Conservation (phyloP, 331 rosid species). For the Pyracantha coccinea region DNA sequence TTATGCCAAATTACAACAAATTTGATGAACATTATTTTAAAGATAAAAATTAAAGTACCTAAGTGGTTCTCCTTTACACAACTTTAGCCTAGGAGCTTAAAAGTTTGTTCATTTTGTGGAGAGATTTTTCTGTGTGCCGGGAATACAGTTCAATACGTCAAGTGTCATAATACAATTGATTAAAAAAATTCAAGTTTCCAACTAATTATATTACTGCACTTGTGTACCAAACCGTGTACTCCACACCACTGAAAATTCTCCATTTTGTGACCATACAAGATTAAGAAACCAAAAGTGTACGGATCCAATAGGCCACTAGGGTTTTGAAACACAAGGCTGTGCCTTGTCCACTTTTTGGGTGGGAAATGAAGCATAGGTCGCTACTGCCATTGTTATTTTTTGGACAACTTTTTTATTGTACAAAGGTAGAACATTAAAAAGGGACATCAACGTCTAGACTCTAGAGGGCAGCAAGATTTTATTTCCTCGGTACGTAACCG, state of each 20-base stretch:
- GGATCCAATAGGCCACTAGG: slow-evolving; percentile 55
- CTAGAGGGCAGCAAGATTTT: slow-evolving; percentile 6
- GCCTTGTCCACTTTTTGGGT: slow-evolving; percentile 34
- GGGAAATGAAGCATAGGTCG: slow-evolving; percentile 38
- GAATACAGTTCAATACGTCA: no score
- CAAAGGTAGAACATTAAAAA: slow-evolving; percentile 24
- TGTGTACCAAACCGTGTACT: no score
- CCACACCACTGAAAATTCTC: no score
- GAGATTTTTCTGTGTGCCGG: no score
- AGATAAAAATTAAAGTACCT: neutral
- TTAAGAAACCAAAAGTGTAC: slow-evolving; percentile 16
- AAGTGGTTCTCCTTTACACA: neutral
- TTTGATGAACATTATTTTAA: neutral
- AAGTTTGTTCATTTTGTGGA: slow-evolving; percentile 30
- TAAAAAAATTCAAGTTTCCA: no score
- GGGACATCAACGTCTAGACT: neutral
- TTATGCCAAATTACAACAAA: no score
- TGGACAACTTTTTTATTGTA: slow-evolving; percentile 14
- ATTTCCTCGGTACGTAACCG: no score
- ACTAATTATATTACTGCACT: no score
- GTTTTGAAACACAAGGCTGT: slow-evolving; percentile 23
- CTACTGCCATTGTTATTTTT: slow-evolving; percentile 11
- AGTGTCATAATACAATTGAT: no score
- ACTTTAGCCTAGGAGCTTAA: slow-evolving; percentile 21
- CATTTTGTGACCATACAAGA: slow-evolving; percentile 14